A percentile compares a stretch with the other conserved stretches of the same genome.
Evolutionary conservation across 306 rosid genomes (phyloP).

Genomic region (Purshia tridentata): DNA sequence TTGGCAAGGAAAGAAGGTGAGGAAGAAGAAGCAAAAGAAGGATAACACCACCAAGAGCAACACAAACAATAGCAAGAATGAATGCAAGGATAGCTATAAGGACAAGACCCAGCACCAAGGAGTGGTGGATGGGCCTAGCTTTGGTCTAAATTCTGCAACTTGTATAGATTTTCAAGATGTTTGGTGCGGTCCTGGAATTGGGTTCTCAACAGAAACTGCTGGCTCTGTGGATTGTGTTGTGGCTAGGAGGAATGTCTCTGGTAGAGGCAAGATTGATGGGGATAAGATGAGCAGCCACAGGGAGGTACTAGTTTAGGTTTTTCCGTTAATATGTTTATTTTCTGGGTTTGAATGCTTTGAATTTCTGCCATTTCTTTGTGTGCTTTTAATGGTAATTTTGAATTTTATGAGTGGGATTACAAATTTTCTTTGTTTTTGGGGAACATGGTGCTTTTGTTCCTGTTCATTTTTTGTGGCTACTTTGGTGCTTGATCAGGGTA

Average conservation of each 20-base stretch:
- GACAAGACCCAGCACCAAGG: slow-evolving; percentile 38
- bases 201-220: slow-evolving; percentile 65
- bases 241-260: slow-evolving; percentile 59
- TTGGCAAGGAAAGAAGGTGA: slow-evolving; percentile 67
- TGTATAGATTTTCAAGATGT: slow-evolving; percentile 83
- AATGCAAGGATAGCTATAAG: slow-evolving; percentile 2
- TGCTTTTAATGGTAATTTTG: not conserved
- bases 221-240: slow-evolving; percentile 81
- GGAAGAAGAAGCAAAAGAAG: slow-evolving; percentile 55
- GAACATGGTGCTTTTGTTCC: not conserved
- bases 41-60: slow-evolving; percentile 18
- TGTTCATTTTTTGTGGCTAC: not conserved
- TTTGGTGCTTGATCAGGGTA: not conserved
- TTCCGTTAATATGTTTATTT: not conserved
- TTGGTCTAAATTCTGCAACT: slow-evolving; percentile 33
- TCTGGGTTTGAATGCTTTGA: slow-evolving; percentile 6
- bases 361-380: not conserved
- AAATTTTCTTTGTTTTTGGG: not conserved
- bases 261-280: slow-evolving; percentile 74
- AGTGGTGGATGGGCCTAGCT: slow-evolving; percentile 39
- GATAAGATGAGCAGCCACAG: slow-evolving; percentile 54
- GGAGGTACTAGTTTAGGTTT: slow-evolving; percentile 42
- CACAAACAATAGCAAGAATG: slow-evolving; percentile 23
- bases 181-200: slow-evolving; percentile 98
- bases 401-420: not conserved